Conservation (phyloP, 345 rosid species). For the Corymbia maculata region DNA sequence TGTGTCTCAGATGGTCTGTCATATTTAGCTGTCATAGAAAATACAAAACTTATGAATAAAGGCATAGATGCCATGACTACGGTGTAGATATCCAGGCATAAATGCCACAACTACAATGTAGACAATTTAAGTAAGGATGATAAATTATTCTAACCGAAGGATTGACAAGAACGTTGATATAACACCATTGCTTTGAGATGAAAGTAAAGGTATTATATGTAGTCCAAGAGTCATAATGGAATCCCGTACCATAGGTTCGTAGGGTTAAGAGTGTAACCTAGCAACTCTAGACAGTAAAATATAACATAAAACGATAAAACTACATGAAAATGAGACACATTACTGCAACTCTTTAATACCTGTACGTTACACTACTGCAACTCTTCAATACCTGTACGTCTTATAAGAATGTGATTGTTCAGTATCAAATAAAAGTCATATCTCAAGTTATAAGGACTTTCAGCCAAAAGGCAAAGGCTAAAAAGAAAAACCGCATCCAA, state of each 20-base stretch:
- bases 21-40: not conserved
- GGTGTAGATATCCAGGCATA: no score
- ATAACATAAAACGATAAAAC: not conserved
- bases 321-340: not conserved
- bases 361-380: no score
- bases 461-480: no score
- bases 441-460: no score
- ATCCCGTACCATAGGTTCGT: not conserved
- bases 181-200: not conserved
- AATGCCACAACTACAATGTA: no score
- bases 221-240: not conserved
- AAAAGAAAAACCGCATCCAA: no score
- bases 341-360: not conserved
- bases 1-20: not conserved
- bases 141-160: not conserved
- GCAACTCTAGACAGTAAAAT: not conserved
- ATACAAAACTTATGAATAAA: not conserved
- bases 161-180: not conserved
- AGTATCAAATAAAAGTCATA: no score
- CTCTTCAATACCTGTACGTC: no score
- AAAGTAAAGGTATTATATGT: no score
- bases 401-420: no score
- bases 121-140: not conserved
- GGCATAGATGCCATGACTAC: conserved; percentile 59
- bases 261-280: not conserved